phyloP scores from a whole-genome alignment of 768 basidiomycete genomes.

The Lactarius akahatsu region DNA sequence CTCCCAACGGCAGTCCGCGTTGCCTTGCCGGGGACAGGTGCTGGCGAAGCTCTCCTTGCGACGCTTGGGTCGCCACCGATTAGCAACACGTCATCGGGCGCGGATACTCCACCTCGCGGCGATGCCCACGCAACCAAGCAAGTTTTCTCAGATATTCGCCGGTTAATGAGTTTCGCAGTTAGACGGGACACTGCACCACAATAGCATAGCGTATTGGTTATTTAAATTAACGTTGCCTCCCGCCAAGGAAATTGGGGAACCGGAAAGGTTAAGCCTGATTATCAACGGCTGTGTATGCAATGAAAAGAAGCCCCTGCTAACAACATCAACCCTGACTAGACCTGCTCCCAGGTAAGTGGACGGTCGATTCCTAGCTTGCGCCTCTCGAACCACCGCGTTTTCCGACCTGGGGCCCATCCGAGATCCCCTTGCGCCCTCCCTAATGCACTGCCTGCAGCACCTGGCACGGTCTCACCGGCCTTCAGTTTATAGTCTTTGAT shows the following conservation, averaged over 20 bases:
- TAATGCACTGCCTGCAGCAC: conserved; percentile 24
- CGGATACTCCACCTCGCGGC: conserved; percentile 45
- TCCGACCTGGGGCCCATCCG: conserved; percentile 28
- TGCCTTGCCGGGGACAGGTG: conserved; percentile 42
- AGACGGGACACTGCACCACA: conserved; percentile 58
- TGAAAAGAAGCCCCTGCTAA: background rate
- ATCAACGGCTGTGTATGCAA: background rate
- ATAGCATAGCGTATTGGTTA: conserved; percentile 14
- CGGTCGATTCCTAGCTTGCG: conserved; percentile 29
- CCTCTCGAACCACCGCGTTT: conserved; percentile 28
- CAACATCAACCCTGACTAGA: background rate
- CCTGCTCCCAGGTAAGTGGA: conserved; percentile 27
- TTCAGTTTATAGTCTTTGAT: conserved; percentile 30
- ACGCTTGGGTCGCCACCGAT: conserved; percentile 61
- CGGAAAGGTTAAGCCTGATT: conserved; percentile 1
- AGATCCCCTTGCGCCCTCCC: conserved; percentile 25
- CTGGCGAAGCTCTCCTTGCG: conserved; percentile 58
- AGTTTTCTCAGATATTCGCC: conserved; percentile 84
- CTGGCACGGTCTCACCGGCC: conserved; percentile 30
- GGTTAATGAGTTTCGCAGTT: conserved; percentile 88
- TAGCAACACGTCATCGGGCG: conserved; percentile 62
- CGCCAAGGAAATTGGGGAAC: background rate
- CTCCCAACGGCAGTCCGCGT: conserved; percentile 66
- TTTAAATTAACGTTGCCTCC: background rate
- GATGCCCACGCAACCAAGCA: conserved; percentile 53